Evolutionary conservation across 139 green algal species (phyloP), one percentile per base, ranked within the genome.

Genomic region (Volvox reticuliferus): DNA sequence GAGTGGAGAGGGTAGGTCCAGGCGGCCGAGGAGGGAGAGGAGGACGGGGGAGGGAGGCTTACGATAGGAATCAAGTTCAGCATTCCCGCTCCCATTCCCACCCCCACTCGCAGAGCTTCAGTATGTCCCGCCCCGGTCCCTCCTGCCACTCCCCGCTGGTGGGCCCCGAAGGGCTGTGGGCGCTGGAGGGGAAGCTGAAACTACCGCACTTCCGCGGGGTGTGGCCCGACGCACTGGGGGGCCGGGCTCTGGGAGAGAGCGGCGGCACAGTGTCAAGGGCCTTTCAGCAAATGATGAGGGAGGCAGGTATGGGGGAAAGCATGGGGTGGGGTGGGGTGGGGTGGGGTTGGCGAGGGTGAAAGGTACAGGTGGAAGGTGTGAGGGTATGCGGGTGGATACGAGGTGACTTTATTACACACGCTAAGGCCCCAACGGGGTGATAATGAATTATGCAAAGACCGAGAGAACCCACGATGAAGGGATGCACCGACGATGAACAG

Each of bases 141-240:
- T 20, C 28, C 85, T 89, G 85, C 69, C 85, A 89, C 69, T 2
- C 18, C 33, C 2, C 28, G 26, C 30, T 76, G 22, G 24, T n/a
- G 35, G 67, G 35, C 1, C 13, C 24, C 2, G 26, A 28, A 1
- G 67, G 83, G 1, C 69, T 89, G 85, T 61, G 16, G 37, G 68
- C 6, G 6, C 28, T 12, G 44, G 69, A 82, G 69, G 85, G 69
- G 0, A 0, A 2, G 22, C 12, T 89, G 37, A 9, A 0, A 6
- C 18, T 89, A 36, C 85, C 85, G 44, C 85, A 71, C 68, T 55
- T 33, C 44, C 19, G 16, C 22, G 85, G 85, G 20, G 21, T 55
- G 85, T 89, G 85, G 85, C 69, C 69, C 22, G 22, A 35, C 32
- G 85, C 26, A 37, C 67, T 89, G 35, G 84, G 84, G 26, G 84